phyloP scores from a whole-genome alignment of 192 early-diverging fungal genomes.

The Coemansia sp. region DNA sequence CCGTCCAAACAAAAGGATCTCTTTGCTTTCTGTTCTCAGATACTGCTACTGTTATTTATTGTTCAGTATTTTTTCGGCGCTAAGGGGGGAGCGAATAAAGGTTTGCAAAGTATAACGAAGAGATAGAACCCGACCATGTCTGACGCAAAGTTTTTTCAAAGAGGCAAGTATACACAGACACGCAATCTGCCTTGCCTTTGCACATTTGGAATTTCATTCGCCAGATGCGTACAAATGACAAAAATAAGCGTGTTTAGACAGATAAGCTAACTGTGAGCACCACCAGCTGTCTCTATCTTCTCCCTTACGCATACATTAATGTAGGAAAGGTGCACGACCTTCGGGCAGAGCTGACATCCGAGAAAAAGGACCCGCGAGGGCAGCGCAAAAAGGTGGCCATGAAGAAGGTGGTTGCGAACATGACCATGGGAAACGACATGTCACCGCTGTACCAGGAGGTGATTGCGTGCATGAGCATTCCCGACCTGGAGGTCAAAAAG shows the following conservation, averaged over 20 bases:
- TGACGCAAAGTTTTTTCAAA: conserved; percentile 78
- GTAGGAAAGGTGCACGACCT: conserved; percentile 91
- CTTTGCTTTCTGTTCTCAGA: no score
- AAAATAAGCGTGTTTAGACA: not conserved
- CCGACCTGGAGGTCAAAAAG: conserved; percentile 82
- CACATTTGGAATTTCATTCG: not conserved
- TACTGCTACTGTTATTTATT: no score
- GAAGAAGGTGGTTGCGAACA: conserved; percentile 98
- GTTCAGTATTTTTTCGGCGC: no score
- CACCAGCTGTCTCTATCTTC: not conserved
- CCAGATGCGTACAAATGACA: conserved; percentile 6
- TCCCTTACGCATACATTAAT: not conserved
- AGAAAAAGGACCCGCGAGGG: conserved; percentile 79
- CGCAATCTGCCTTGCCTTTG: not conserved
- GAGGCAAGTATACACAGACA: conserved; percentile 56
- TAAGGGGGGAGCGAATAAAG: not conserved
- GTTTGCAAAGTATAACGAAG: not conserved
- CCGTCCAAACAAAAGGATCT: no score
- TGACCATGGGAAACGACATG: conserved; percentile 99
- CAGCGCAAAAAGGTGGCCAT: conserved; percentile 80
- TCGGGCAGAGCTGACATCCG: conserved; percentile 79
- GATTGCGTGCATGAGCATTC: conserved; percentile 86
- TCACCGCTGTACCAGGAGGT: conserved; percentile 90
- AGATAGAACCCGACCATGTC: conserved; percentile 42
- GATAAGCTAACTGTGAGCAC: not conserved